Conservation (phyloP, 805 yeast genomes). For the Kodamaea leandrae region DNA sequence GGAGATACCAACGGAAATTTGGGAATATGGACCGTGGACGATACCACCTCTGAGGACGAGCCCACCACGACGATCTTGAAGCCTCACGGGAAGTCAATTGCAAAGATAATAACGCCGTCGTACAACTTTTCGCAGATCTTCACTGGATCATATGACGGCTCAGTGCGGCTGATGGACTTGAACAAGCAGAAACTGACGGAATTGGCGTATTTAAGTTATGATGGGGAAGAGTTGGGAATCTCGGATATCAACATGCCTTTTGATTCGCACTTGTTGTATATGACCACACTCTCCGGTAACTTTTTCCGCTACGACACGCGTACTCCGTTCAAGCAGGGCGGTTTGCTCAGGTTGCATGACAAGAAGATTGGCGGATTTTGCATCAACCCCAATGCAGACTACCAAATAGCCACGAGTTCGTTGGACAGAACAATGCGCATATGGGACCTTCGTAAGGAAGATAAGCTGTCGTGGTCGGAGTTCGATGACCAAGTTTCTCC, state of each 20-base stretch:
- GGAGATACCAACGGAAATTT: conserved; percentile 88
- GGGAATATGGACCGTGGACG: conserved; percentile 82
- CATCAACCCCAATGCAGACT: conserved; percentile 63
- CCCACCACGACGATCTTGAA: conserved; percentile 63
- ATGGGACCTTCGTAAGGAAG: conserved; percentile 74
- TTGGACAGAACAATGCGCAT: conserved; percentile 79
- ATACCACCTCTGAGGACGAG: conserved; percentile 31
- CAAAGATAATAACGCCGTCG: conserved; percentile 56
- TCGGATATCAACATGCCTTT: conserved; percentile 61
- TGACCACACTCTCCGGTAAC: conserved; percentile 78
- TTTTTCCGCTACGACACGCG: conserved; percentile 75
- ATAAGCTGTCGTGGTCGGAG: conserved; percentile 53
- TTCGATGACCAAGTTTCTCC: conserved; percentile 48
- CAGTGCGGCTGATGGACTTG: conserved; percentile 71
- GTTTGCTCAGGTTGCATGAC: conserved; percentile 67
- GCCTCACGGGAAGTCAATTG: conserved; percentile 73
- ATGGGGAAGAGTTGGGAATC: conserved; percentile 54
- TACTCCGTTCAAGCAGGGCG: conserved; percentile 27
- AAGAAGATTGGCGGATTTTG: conserved; percentile 91
- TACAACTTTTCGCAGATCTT: conserved; percentile 53
- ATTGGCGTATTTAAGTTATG: conserved; percentile 41
- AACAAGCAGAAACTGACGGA: conserved; percentile 58
- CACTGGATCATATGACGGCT: conserved; percentile 85
- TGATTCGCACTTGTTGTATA: conserved; percentile 48
- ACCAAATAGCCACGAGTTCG: conserved; percentile 83